Evolutionary conservation across 768 basidiomycete genomes (phyloP).

Genomic region (Tephrocybe sp.): DNA sequence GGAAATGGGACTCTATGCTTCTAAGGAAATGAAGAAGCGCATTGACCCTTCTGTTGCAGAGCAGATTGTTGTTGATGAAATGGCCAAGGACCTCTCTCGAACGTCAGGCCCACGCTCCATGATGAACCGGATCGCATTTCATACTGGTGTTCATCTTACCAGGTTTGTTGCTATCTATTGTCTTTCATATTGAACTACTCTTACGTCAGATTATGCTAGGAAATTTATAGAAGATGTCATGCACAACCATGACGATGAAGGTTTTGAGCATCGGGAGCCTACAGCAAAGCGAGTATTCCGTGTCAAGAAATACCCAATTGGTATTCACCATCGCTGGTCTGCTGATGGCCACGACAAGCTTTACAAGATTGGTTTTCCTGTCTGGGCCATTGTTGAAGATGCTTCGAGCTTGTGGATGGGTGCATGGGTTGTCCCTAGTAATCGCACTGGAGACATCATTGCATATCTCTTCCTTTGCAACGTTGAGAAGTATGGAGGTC

Average conservation of each 20-base stretch:
- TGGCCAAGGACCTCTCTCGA: background rate
- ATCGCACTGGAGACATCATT: constrained; percentile 20
- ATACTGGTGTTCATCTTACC: too few relatives aligned
- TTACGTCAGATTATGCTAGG: too few relatives aligned
- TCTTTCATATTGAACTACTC: too few relatives aligned
- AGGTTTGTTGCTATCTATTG: too few relatives aligned
- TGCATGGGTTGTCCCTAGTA: constrained; percentile 31
- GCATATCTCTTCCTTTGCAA: constrained; percentile 26
- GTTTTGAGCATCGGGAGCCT: constrained; percentile 24
- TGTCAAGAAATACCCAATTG: constrained; percentile 16
- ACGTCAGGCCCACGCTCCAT: too few relatives aligned
- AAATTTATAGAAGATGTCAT: constrained; percentile 9
- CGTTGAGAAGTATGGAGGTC: constrained; percentile 22
- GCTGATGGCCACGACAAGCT: constrained; percentile 36
- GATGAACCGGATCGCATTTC: too few relatives aligned
- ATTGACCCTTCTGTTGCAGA: background rate
- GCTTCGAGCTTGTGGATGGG: constrained; percentile 26
- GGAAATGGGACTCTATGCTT: background rate
- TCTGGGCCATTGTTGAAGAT: constrained; percentile 26
- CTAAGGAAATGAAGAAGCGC: background rate
- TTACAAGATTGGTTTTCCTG: constrained; percentile 27
- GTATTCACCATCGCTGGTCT: constrained; percentile 30
- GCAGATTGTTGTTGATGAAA: background rate
- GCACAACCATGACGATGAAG: constrained; percentile 20
- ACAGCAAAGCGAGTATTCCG: constrained; percentile 23